These are phyloP conservation scores for Boletus bicolor DNA, from an alignment of 768 basidiomycete genomes.

Conservation along the genomic window DNA sequence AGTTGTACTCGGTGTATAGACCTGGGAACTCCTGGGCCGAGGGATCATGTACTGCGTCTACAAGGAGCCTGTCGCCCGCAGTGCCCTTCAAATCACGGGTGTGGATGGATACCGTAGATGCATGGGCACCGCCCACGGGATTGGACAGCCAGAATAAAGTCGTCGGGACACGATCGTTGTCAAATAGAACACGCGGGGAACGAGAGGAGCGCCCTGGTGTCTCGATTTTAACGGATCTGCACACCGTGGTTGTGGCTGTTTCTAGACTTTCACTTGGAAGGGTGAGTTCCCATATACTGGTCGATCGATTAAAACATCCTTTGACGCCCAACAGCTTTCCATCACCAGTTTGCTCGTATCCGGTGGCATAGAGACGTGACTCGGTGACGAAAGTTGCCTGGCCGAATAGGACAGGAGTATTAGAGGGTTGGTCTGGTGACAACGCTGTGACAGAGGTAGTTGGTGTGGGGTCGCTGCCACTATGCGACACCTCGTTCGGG, in stretches of 20 bases:
- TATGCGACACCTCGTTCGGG: neutral
- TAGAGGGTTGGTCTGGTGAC: slow-evolving; percentile 6
- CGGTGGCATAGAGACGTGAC: slow-evolving; percentile 51
- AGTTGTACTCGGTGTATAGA: slow-evolving; percentile 50
- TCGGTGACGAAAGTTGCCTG: slow-evolving; percentile 52
- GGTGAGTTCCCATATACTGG: slow-evolving; percentile 52
- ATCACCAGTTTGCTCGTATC: slow-evolving; percentile 57
- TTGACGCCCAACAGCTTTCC: slow-evolving; percentile 58
- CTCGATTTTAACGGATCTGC: slow-evolving; percentile 35
- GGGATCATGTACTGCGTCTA: slow-evolving; percentile 43
- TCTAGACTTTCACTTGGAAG: slow-evolving; percentile 18
- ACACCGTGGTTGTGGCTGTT: slow-evolving; percentile 12
- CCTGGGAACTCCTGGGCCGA: slow-evolving; percentile 53
- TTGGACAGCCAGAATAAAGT: slow-evolving; percentile 54
- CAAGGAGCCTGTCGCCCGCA: slow-evolving; percentile 27
- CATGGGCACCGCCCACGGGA: slow-evolving; percentile 56
- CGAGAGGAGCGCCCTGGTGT: slow-evolving; percentile 47
- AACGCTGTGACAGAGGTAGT: slow-evolving; percentile 12
- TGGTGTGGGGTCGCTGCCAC: slow-evolving; percentile 4
- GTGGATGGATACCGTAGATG: slow-evolving; percentile 52
- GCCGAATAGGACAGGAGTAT: slow-evolving; percentile 42
- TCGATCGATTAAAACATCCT: slow-evolving; percentile 57
- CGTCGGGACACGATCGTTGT: slow-evolving; percentile 18
- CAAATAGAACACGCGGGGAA: slow-evolving; percentile 50
- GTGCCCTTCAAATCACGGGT: slow-evolving; percentile 34